Evolutionary conservation across 805 yeast genomes (phyloP).

Genomic region (Pichia rugopelliculosa): DNA sequence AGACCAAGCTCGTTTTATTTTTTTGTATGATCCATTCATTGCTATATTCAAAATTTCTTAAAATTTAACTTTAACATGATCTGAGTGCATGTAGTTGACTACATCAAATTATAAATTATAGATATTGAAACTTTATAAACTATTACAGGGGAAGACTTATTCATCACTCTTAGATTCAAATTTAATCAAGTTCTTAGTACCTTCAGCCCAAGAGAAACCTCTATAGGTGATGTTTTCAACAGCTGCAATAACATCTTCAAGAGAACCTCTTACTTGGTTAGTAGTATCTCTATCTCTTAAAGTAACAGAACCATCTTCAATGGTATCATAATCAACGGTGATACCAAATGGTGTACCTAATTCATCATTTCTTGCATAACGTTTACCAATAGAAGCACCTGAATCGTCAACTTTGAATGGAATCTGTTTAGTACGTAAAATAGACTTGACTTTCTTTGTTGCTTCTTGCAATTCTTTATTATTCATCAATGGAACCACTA

Average conservation of each 20-base stretch:
- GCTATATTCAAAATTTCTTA: too few relatives aligned
- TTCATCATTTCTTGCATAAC: conserved; percentile 97
- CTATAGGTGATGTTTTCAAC: conserved; percentile 68
- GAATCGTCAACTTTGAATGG: conserved; percentile 97
- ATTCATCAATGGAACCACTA: conserved; percentile 88
- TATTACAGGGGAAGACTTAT: conserved; percentile 9
- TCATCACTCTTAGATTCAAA: conserved; percentile 64
- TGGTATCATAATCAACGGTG: conserved; percentile 91
- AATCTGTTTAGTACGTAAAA: conserved; percentile 71
- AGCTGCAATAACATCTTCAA: conserved; percentile 62
- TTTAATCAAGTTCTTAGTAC: conserved; percentile 61
- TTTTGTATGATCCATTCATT: too few relatives aligned
- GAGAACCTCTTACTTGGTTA: conserved; percentile 89
- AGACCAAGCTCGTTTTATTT: too few relatives aligned
- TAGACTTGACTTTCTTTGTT: conserved; percentile 58
- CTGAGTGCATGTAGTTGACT: too few relatives aligned
- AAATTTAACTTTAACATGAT: too few relatives aligned
- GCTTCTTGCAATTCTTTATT: conserved; percentile 74
- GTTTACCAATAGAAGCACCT: conserved; percentile 94
- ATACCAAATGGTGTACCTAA: conserved; percentile 98
- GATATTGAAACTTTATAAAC: too few relatives aligned
- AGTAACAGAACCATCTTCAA: conserved; percentile 81
- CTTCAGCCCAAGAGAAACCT: conserved; percentile 78
- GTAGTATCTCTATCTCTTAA: conserved; percentile 97
- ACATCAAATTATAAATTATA: too few relatives aligned